Base-by-base conservation (phyloP, 257 asterid species). In the Schizonepeta tenuifolia region DNA sequence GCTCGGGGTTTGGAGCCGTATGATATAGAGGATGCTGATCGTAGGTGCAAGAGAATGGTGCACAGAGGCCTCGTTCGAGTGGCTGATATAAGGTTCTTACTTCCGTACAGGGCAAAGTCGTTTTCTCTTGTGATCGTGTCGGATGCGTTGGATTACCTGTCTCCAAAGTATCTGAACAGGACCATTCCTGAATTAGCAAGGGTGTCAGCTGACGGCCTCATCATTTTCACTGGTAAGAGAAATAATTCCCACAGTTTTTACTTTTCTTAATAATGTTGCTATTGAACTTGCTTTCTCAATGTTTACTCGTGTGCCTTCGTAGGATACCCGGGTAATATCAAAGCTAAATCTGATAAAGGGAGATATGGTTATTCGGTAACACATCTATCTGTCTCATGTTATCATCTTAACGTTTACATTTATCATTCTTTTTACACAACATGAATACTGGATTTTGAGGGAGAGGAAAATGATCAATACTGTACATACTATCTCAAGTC, bases 321-420 rank as follows among this genome's bases (percentile, higher is more conserved):
- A 89, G 96, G 90, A 41, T 80, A 75, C 72, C 90, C 89, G 5
- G 83, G 56, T 17, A 83, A 82, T 61, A 83, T 72, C 21, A 86
- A 81, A 77, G 47, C 69, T 31, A 89, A 85, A 77, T 53, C 38
- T 35, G 90, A 86, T 36, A 84, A 84, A 68, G 65, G 80, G 65
- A 86, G 77, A 71, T 63, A 47, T 53, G 86, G 90, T 40, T 80
- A 82, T 68, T 71, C 80, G 63, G 92, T 89, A 79, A 83, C 89
- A 69, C 70, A 10, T 38, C 49, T 12, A 7, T 49, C 49, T 7
- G 7, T 24, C 24, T 59, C 20, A 9, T 56, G 18, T 5, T 74
- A 18, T 62, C 41, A 7, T 69, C 21, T 4, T 6, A 47, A 12
- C 8, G 54, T 36, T 12, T 51, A 20, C 7, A 6, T 24, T 43